Percentiles rank a stretch among this genome's conserved stretches.
phyloP scores from a whole-genome alignment of 805 yeast species.

The Candida orba region DNA sequence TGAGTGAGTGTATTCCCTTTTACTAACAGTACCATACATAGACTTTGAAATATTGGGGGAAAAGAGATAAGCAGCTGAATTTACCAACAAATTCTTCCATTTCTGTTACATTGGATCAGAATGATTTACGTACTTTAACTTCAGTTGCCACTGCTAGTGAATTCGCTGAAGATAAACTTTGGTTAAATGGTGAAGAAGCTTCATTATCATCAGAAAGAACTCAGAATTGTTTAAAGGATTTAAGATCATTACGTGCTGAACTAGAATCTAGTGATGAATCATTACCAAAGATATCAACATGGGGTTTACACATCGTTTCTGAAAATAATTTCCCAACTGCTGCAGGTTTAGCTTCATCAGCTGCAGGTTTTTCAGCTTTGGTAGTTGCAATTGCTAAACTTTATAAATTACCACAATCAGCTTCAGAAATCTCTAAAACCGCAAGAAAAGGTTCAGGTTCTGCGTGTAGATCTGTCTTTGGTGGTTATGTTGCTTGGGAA shows the following conservation, averaged over 20 bases:
- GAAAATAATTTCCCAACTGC: conserved; percentile 99
- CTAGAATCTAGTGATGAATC: conserved; percentile 47
- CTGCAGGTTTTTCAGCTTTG: conserved; percentile 97
- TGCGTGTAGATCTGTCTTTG: conserved; percentile 94
- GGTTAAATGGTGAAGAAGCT: conserved; percentile 83
- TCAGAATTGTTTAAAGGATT: conserved; percentile 67
- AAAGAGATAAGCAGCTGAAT: conserved; percentile 81
- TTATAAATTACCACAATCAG: conserved; percentile 76
- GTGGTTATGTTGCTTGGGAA: conserved; percentile 99
- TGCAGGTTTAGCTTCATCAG: conserved; percentile 96
- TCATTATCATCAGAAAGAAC: conserved; percentile 57
- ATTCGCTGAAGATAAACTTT: conserved; percentile 59
- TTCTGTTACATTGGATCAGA: conserved; percentile 87
- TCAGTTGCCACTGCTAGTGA: conserved; percentile 65
- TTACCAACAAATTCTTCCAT: conserved; percentile 95
- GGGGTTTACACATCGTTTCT: conserved; percentile 73
- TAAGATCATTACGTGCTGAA: conserved; percentile 57
- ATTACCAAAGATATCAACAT: conserved; percentile 55
- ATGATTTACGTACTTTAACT: conserved; percentile 85
- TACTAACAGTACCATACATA: conserved; percentile 15
- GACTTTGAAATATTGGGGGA: conserved; percentile 98
- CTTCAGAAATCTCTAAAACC: conserved; percentile 80
- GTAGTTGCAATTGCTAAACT: conserved; percentile 83
- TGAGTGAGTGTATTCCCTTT: background rate
- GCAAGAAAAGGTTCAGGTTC: conserved; percentile 99